A percentile compares a stretch with the other conserved stretches of the same genome.
These are phyloP conservation scores for Plectosphaerella cucumerina DNA, from an alignment of 2,329 filamentous ascomycete genomes.

Conservation along the genomic window DNA sequence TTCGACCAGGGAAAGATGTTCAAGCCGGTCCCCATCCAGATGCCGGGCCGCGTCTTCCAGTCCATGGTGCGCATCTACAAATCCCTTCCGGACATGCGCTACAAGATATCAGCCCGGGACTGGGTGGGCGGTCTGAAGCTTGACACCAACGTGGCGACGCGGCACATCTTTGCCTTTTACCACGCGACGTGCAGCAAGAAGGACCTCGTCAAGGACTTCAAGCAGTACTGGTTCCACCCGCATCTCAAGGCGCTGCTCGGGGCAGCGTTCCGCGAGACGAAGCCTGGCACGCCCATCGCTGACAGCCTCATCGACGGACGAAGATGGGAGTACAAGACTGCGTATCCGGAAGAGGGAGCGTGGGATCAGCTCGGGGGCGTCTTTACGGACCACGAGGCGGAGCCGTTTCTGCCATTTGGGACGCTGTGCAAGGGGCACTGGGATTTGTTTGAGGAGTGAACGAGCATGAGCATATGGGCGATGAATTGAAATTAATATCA, in stretches of 20 bases:
- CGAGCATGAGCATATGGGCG: no score
- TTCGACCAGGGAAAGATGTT: slow-evolving; percentile 8
- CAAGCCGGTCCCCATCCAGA: slow-evolving; percentile 14
- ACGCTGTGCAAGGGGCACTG: not conserved
- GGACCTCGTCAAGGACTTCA: slow-evolving; percentile 14
- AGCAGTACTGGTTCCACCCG: slow-evolving; percentile 16
- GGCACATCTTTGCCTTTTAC: slow-evolving; percentile 17
- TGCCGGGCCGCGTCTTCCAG: slow-evolving; percentile 11
- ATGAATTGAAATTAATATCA: no score
- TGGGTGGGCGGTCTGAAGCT: slow-evolving; percentile 13
- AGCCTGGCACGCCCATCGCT: slow-evolving; percentile 6
- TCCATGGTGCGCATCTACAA: slow-evolving; percentile 8
- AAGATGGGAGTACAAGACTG: slow-evolving; percentile 9
- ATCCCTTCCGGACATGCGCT: slow-evolving; percentile 2
- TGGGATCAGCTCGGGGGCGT: not conserved
- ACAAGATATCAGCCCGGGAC: not conserved
- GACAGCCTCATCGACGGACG: slow-evolving; percentile 11
- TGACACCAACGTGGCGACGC: slow-evolving; percentile 16
- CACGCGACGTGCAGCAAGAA: slow-evolving; percentile 19
- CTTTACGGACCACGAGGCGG: not conserved
- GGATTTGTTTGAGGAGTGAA: not conserved
- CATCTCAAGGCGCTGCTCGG: slow-evolving; percentile 8
- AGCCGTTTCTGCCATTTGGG: not conserved
- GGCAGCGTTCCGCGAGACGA: not conserved
- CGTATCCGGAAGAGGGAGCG: slow-evolving; percentile 5